A percentile compares a stretch with the other conserved stretches of the same genome.
Evolutionary conservation across 208 protist species (phyloP).

Genomic region (Acanthamoeba quina): DNA sequence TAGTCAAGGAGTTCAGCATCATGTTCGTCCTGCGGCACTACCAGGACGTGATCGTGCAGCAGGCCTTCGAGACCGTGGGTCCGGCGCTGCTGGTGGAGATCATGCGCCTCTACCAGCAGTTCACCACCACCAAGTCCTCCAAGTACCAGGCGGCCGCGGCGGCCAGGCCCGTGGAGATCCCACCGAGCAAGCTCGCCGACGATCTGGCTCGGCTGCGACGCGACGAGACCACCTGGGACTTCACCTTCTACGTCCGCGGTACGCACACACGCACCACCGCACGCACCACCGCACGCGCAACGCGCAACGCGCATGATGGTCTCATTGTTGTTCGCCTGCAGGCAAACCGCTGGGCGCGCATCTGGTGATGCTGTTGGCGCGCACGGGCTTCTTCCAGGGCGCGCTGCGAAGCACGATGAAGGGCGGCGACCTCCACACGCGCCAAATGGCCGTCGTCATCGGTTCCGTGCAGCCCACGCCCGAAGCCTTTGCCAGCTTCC

Average conservation of each 20-base stretch:
- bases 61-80: neutral
- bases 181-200: neutral
- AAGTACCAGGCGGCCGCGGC: neutral
- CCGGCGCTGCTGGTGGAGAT: slow-evolving; percentile 28
- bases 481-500: neutral
- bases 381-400: slow-evolving; percentile 7
- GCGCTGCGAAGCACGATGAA: slow-evolving; percentile 7
- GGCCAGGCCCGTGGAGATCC: neutral
- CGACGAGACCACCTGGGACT: neutral
- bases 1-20: neutral
- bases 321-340: neutral
- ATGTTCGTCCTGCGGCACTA: neutral
- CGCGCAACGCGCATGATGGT: neutral
- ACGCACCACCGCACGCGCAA: neutral
- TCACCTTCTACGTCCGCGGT: slow-evolving; percentile 15
- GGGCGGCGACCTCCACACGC: neutral
- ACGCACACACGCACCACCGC: no score
- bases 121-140: neutral
- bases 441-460: neutral
- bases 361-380: neutral
- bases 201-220: neutral
- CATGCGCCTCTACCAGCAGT: slow-evolving; percentile 37
- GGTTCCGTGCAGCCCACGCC: neutral
- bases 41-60: slow-evolving; percentile 20
- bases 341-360: neutral